A percentile compares a stretch with the other conserved stretches of the same genome.
Conservation (phyloP, 441 rosid genomes). For the Kokia cookei region DNA sequence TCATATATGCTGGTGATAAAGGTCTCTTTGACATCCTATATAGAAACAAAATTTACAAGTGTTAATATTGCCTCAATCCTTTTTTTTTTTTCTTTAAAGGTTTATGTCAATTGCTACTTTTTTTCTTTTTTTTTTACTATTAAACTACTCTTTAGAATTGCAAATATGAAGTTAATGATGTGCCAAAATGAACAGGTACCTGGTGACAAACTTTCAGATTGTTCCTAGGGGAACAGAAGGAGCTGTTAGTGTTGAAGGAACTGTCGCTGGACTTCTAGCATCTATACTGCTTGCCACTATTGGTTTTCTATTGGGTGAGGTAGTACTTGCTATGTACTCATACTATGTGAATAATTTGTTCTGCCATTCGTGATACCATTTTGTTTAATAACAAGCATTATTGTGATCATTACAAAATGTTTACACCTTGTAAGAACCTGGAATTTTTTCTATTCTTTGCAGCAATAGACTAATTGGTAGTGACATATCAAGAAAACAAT, state of each 20-base stretch:
- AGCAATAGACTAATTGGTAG: background rate
- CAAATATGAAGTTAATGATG: background rate
- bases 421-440: background rate
- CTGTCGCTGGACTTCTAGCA: slow-evolving; percentile 77
- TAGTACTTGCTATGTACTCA: slow-evolving; percentile 20
- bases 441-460: background rate
- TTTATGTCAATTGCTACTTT: background rate
- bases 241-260: slow-evolving; percentile 92
- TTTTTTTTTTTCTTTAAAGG: background rate
- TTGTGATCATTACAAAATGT: background rate
- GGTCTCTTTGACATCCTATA: background rate
- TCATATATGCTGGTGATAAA: background rate
- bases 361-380: background rate
- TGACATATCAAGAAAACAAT: background rate
- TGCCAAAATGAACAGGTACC: slow-evolving; percentile 39
- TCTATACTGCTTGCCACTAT: slow-evolving; percentile 63
- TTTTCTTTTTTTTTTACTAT: background rate
- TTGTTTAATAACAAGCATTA: background rate
- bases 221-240: slow-evolving; percentile 98
- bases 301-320: slow-evolving; percentile 70
- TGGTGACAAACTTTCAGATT: slow-evolving; percentile 74
- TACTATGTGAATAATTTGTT: background rate
- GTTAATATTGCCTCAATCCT: background rate
- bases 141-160: background rate
- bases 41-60: background rate